Percentiles rank a stretch among this genome's conserved stretches.
phyloP scores from a whole-genome alignment of 257 asterid species.

The Solanum virginianum region DNA sequence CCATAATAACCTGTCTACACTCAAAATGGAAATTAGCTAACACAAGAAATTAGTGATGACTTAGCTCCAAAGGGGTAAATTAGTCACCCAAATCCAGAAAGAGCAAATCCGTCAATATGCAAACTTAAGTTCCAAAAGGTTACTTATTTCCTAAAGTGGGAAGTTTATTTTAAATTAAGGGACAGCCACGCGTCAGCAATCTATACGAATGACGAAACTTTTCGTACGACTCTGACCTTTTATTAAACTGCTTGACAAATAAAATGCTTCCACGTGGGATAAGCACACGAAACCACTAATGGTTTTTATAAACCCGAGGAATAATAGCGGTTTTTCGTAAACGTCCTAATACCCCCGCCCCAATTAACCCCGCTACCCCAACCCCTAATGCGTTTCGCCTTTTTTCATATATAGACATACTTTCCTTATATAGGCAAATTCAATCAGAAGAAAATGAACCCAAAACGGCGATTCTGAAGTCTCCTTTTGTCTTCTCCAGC shows the following conservation, averaged over 20 bases:
- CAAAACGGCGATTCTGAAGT: slow-evolving; percentile 5
- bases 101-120: slow-evolving; percentile 17
- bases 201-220: slow-evolving; percentile 14
- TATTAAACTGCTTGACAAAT: background rate
- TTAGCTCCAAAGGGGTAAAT: background rate
- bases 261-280: background rate
- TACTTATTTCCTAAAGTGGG: slow-evolving; percentile 12
- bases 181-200: slow-evolving; percentile 19
- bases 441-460: slow-evolving; percentile 8
- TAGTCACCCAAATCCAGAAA: background rate
- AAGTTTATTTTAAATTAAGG: background rate
- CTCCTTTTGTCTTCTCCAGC: slow-evolving; percentile 26
- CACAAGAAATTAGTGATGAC: background rate
- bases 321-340: background rate
- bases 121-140: background rate
- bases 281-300: background rate
- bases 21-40: background rate
- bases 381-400: background rate
- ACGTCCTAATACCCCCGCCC: background rate
- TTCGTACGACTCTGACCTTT: background rate
- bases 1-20: background rate
- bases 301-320: background rate
- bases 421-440: slow-evolving; percentile 23
- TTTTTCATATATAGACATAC: slow-evolving; percentile 6
- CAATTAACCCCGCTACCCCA: background rate